Conservation (phyloP, 345 rosid species). For the Eucalyptus fibrosa region DNA sequence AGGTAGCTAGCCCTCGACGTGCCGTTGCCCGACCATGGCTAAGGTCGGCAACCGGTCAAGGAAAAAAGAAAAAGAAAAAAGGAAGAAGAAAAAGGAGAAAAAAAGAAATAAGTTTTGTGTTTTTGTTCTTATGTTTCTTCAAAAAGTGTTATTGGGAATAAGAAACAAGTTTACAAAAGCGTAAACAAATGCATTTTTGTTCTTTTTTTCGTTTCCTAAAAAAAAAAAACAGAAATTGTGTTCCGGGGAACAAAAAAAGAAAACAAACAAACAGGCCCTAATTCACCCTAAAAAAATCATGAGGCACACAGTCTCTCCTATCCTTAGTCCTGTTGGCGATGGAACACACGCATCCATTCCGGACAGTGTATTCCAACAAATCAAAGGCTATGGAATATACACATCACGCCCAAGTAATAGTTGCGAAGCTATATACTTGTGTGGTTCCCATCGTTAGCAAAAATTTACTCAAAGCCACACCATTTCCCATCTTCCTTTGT, state of each 20-base stretch:
- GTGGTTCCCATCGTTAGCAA: not conserved
- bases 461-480: not conserved
- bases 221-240: too few species aligned
- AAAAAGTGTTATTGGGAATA: too few species aligned
- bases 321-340: not conserved
- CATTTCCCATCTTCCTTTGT: not conserved
- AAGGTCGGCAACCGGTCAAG: rapidly evolving
- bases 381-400: not conserved
- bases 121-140: too few species aligned
- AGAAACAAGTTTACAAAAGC: too few species aligned
- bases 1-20: too few species aligned
- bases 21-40: too few species aligned
- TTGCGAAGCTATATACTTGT: not conserved
- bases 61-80: too few species aligned
- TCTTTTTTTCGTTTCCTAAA: rapidly evolving
- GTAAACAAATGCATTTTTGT: too few species aligned
- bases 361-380: not conserved
- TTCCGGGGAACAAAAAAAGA: too few species aligned
- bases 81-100: too few species aligned
- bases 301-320: not conserved
- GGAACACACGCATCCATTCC: not conserved
- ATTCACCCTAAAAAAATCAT: not conserved
- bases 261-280: not conserved
- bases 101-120: too few species aligned
- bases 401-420: not conserved